A percentile compares a stretch with the other conserved stretches of the same genome.
phyloP scores from a whole-genome alignment of 148 eudicot species.

The Gaultheria prostrata region DNA sequence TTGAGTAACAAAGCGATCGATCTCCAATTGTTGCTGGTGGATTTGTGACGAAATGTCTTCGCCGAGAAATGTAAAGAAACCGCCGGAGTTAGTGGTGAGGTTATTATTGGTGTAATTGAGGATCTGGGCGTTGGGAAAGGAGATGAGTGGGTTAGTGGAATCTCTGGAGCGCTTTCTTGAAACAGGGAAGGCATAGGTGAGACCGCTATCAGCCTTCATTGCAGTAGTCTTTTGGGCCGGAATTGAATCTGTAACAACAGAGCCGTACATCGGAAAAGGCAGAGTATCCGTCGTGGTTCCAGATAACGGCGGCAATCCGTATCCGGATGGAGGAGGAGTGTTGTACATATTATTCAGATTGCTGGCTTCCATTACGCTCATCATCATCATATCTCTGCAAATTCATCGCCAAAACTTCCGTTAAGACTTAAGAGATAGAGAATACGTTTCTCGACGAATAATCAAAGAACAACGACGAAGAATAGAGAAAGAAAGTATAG shows the following conservation, averaged over 20 bases:
- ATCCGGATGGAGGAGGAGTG: conserved; percentile 14
- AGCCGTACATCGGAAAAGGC: conserved; percentile 30
- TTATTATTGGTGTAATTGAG: conserved; percentile 10
- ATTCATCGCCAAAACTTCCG: neutral
- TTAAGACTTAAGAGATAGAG: neutral
- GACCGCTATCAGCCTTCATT: conserved; percentile 61
- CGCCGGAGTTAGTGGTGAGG: neutral
- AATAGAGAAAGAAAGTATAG: neutral
- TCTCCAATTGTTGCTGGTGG: conserved; percentile 61
- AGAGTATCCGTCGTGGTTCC: conserved; percentile 29
- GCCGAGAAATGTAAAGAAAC: conserved; percentile 47
- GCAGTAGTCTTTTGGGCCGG: conserved; percentile 13
- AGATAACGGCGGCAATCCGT: conserved; percentile 32
- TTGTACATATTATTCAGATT: conserved; percentile 15
- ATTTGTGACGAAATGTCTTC: conserved; percentile 64
- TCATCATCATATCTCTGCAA: conserved; percentile 28
- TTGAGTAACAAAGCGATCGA: conserved; percentile 55
- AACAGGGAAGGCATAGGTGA: conserved; percentile 38
- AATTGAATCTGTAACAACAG: conserved; percentile 21
- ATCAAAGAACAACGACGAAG: neutral
- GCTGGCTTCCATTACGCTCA: conserved; percentile 25
- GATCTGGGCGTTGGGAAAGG: conserved; percentile 14
- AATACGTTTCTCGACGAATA: neutral
- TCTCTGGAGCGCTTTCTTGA: conserved; percentile 56
- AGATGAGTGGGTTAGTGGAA: conserved; percentile 18